Conservation (phyloP, 768 basidiomycete genomes). For the Pisolithus marmoratus region DNA sequence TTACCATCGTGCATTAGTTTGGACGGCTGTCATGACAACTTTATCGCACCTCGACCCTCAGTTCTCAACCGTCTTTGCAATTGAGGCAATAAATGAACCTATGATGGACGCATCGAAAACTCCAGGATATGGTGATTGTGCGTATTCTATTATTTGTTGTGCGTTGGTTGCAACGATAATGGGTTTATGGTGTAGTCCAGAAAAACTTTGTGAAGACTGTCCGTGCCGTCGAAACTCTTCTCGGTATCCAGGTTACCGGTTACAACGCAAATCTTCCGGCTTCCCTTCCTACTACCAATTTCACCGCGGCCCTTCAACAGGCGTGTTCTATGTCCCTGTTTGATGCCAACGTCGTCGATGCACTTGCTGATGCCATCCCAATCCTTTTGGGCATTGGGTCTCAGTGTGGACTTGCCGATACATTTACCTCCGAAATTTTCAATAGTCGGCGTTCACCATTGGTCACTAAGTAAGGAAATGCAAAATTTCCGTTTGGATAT, state of each 20-base stretch:
- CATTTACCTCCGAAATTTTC: slow-evolving; percentile 19
- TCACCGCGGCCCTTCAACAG: slow-evolving; percentile 30
- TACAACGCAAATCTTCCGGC: slow-evolving; percentile 4
- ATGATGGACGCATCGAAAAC: slow-evolving; percentile 68
- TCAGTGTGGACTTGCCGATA: slow-evolving; percentile 15
- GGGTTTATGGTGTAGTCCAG: slow-evolving; percentile 45
- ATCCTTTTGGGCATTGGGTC: slow-evolving; percentile 29
- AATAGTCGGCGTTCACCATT: slow-evolving; percentile 20
- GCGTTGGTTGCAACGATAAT: neutral
- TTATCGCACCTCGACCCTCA: slow-evolving; percentile 63
- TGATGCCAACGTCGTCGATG: slow-evolving; percentile 26
- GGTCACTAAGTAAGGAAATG: slow-evolving; percentile 31
- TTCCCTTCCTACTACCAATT: slow-evolving; percentile 26
- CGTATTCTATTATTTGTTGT: slow-evolving; percentile 15
- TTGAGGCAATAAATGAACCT: slow-evolving; percentile 76
- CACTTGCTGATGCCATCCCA: slow-evolving; percentile 31
- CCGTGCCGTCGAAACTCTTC: slow-evolving; percentile 54
- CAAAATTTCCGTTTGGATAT: neutral
- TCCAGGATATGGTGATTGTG: slow-evolving; percentile 67
- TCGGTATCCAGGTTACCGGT: slow-evolving; percentile 44
- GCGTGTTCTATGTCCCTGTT: slow-evolving; percentile 15
- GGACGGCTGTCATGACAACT: slow-evolving; percentile 75
- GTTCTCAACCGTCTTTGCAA: slow-evolving; percentile 60
- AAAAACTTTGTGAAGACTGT: slow-evolving; percentile 63
- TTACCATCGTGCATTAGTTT: slow-evolving; percentile 72